Evolutionary conservation across 225 moss, liverwort and hornwort genomes (phyloP).

Genomic region (Straminergon stramineum): DNA sequence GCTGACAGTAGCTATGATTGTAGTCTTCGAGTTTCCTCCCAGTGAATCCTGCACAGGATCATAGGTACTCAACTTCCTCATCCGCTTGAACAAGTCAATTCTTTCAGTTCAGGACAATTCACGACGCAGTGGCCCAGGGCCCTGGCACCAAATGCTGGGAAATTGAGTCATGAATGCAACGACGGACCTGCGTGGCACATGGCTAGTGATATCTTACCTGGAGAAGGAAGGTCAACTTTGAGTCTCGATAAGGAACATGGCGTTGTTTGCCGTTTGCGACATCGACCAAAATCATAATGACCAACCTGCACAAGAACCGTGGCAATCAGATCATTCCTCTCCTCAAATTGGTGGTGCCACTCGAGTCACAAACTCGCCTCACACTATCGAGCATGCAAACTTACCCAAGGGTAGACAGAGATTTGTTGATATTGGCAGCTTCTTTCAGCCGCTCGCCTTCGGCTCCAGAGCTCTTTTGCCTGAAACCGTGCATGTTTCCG

Average conservation of each 20-base stretch:
- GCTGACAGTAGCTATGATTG: slow-evolving; percentile 90
- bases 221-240: slow-evolving; percentile 74
- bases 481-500: neutral
- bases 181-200: neutral
- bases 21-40: slow-evolving; percentile 95
- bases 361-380: neutral
- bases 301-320: slow-evolving; percentile 37
- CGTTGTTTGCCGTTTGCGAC: slow-evolving; percentile 87
- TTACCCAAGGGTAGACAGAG: slow-evolving; percentile 81
- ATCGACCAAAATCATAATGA: slow-evolving; percentile 90
- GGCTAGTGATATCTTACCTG: slow-evolving; percentile 37
- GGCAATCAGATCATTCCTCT: neutral
- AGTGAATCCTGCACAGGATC: slow-evolving; percentile 67
- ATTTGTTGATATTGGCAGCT: slow-evolving; percentile 92
- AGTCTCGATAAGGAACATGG: slow-evolving; percentile 88
- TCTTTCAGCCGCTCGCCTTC: slow-evolving; percentile 90
- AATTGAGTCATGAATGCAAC: neutral
- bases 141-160: neutral
- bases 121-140: neutral
- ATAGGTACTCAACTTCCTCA: neutral
- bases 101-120: neutral
- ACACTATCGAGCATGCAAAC: neutral
- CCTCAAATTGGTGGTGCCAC: neutral
- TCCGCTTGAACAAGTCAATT: neutral
- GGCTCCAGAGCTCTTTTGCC: slow-evolving; percentile 75